A percentile compares a stretch with the other conserved stretches of the same genome.
Evolutionary conservation across 768 basidiomycete species (phyloP).

Genomic region (Leccinum rimulosum): DNA sequence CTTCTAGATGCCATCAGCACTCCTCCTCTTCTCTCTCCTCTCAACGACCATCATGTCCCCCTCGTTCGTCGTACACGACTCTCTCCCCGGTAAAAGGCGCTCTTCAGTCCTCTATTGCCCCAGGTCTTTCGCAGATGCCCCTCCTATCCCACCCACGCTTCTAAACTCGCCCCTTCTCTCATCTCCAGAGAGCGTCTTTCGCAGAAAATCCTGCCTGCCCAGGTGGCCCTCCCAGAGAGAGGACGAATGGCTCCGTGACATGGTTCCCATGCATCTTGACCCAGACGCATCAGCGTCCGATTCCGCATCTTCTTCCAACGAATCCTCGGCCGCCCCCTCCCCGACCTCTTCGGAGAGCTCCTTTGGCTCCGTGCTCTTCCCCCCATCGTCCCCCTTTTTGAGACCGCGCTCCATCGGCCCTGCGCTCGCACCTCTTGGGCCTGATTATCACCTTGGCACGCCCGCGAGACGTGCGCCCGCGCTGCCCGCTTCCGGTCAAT

Average conservation of each 20-base stretch:
- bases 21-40: not conserved
- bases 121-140: slow-evolving; percentile 29
- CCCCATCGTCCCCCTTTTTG: slow-evolving; percentile 18
- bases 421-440: slow-evolving; percentile 1
- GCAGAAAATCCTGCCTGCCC: slow-evolving; percentile 33
- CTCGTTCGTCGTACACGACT: slow-evolving; percentile 15
- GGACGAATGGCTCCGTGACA: slow-evolving; percentile 64
- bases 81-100: slow-evolving; percentile 16
- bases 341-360: slow-evolving; percentile 26
- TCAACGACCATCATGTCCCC: slow-evolving; percentile 10
- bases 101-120: slow-evolving; percentile 16
- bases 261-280: slow-evolving; percentile 40
- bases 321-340: slow-evolving; percentile 6
- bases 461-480: not conserved
- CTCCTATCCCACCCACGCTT: slow-evolving; percentile 61
- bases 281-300: slow-evolving; percentile 14
- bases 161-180: slow-evolving; percentile 53
- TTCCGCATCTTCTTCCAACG: slow-evolving; percentile 7
- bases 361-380: slow-evolving; percentile 4
- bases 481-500: slow-evolving; percentile 7
- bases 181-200: slow-evolving; percentile 49
- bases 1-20: slow-evolving; percentile 9
- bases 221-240: slow-evolving; percentile 47
- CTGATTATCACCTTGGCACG: not conserved
- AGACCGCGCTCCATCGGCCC: slow-evolving; percentile 24